phyloP scores from a whole-genome alignment of 176 grass and related monocot species.

The Aegilops speltoides region DNA sequence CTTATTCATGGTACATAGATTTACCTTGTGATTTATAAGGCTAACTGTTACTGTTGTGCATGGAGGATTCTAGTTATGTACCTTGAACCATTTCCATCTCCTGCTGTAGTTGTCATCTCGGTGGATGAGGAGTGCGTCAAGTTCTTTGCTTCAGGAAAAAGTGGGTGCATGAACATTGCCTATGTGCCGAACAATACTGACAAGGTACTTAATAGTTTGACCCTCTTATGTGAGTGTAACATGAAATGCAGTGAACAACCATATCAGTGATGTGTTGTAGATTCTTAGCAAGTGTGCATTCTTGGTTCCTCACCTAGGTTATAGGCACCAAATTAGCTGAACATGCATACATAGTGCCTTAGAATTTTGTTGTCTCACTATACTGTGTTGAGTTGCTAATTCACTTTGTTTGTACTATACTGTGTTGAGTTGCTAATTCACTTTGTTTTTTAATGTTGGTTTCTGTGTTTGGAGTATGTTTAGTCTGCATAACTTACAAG shows the following conservation, averaged over 20 bases:
- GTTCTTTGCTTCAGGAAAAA: background rate
- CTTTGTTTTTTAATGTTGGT: constrained; percentile 28
- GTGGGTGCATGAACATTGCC: background rate
- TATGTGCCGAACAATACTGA: too few relatives aligned
- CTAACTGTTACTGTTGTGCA: constrained; percentile 25
- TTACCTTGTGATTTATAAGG: constrained; percentile 24
- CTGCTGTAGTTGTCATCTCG: background rate
- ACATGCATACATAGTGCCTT: constrained; percentile 15
- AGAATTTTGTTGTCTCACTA: constrained; percentile 26
- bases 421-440: constrained; percentile 35
- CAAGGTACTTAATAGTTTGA: constrained; percentile 5
- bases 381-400: constrained; percentile 34
- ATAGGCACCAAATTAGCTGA: constrained; percentile 14
- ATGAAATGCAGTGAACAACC: constrained; percentile 30
- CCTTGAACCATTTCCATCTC: background rate
- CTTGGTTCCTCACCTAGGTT: background rate
- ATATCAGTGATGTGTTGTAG: constrained; percentile 10
- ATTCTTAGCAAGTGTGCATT: constrained; percentile 5
- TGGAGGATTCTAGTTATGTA: constrained; percentile 21
- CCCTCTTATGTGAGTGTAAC: constrained; percentile 12
- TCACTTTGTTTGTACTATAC: constrained; percentile 27
- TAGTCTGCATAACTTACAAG: background rate
- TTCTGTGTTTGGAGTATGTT: constrained; percentile 5
- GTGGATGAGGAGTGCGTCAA: background rate
- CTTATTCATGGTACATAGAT: background rate